Evolutionary conservation across 2,329 filamentous ascomycete species (phyloP), one percentile per base, ranked within the genome.

Genomic region (Colletotrichum spinosum): DNA sequence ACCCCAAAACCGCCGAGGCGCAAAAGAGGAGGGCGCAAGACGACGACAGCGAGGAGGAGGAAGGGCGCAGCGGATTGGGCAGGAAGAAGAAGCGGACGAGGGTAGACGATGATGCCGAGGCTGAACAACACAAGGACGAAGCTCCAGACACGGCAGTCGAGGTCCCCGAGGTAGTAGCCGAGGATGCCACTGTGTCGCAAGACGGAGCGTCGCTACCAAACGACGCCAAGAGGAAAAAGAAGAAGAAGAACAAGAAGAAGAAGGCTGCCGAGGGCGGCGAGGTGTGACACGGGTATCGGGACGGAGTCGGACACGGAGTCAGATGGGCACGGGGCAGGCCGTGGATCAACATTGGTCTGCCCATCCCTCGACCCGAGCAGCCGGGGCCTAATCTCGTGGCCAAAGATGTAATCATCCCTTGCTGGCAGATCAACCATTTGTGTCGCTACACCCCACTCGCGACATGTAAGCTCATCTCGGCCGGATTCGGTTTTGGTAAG

Each of bases 1-100:
- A 45, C 10, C 52, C 37, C 17, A 55, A 64, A 11, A 15, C 63
- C 11, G 66, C 59, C 10, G 8, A 58, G 49, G 12, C 68, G 61
- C 42, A 38, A 41, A 58, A 69, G 41, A 55, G 61, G 49, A 59
- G 69, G 33, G 42, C 58, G 3, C 60, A 46, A 37, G 58, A 59
- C 34, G 69, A 68, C 33, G 74, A 76, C 68, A 76, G 74, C 6
- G 77, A 80, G 1, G 72, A 73, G 49, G 73, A 74, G 12, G 70
- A 73, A 10, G 79, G 79, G 7, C 69, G 79, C 55, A 77, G 77
- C 57, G 76, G 72, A 51, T 49, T 81, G 3, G 79, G 79, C 2
- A 78, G 75, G 71, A 73, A 74, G 60, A 80, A 75, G 55, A 49
- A 49, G 52, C 62, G 53, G 68, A 69, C 70, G 35, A 68, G 59